Evolutionary conservation across 2,329 filamentous ascomycete species (phyloP), one percentile per base, ranked within the genome.

Genomic region (Fusarium clavum): DNA sequence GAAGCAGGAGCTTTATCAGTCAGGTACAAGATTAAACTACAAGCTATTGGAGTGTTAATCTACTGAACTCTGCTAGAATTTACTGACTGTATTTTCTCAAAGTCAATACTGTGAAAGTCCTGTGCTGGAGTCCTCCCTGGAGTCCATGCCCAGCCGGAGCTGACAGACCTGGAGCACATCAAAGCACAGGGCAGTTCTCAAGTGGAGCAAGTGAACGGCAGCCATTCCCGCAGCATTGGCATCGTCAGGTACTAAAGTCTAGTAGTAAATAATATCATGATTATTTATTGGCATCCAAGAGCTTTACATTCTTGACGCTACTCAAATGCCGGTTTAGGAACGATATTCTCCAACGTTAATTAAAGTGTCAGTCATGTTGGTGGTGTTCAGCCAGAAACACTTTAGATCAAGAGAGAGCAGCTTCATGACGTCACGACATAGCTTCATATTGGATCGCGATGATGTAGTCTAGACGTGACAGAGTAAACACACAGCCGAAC

Each of bases 351-450:
- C 7, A 20, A 30, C 25, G 58, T 22, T 32, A 20, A 14, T 41
- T 38, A 38, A 38, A 38, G 9, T 38, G 5, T 10, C 64, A 29
- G n/a, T n/a, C n/a, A n/a, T 43, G 41, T 25, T 64, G 38, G 46
- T 40, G 14, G 32, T 46, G 8, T 44, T 52, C 24, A 18, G n/a
- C n/a, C n/a, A n/a, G n/a, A n/a, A n/a, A n/a, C n/a, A n/a, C n/a
- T n/a, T n/a, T n/a, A n/a, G n/a, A n/a, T n/a, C n/a, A n/a, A n/a
- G n/a, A n/a, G n/a, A n/a, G n/a, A n/a, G n/a, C n/a, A 49, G 47
- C 54, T n/a, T 45, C 69, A 74, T 75, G 73, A 75, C 73, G 73
- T 75, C 73, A 75, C 70, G 64, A 65, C 53, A 60, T 48, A 57
- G 29, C 59, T 67, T 58, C 57, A 58, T 18, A 44, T 57, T 49